phyloP scores from a whole-genome alignment of 2,329 filamentous ascomycete species.

The Sporothrix globosa region DNA sequence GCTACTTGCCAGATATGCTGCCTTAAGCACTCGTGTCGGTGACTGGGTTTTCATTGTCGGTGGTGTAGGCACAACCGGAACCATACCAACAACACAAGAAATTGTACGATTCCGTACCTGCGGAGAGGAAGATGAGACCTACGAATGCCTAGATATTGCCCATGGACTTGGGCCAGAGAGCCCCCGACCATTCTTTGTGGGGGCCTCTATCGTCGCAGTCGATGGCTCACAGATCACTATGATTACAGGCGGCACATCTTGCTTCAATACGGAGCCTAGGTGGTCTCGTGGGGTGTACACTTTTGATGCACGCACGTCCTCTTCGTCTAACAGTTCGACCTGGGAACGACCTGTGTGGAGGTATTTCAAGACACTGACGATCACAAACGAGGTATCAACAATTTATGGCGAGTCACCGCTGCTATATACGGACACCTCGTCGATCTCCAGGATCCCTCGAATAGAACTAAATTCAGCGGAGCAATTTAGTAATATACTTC shows the following conservation, averaged over 20 bases:
- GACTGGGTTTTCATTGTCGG: conserved; percentile 45
- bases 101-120: conserved; percentile 50
- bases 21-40: conserved; percentile 23
- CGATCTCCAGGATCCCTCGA: conserved; percentile 50
- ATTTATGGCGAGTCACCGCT: no score
- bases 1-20: conserved; percentile 34
- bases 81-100: conserved; percentile 56
- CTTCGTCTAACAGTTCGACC: neutral
- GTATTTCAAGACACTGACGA: conserved; percentile 26
- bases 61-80: conserved; percentile 48
- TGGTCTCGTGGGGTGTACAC: conserved; percentile 70
- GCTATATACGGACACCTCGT: neutral
- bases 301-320: conserved; percentile 38
- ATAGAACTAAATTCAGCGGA: conserved; percentile 54
- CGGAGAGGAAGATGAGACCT: conserved; percentile 38
- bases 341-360: conserved; percentile 13
- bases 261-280: conserved; percentile 86
- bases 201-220: conserved; percentile 60
- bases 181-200: conserved; percentile 69
- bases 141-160: conserved; percentile 36
- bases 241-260: conserved; percentile 80
- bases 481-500: conserved; percentile 64
- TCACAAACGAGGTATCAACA: conserved; percentile 25
- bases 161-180: neutral
- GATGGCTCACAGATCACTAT: conserved; percentile 60